A percentile compares a stretch with the other conserved stretches of the same genome.
phyloP scores from a whole-genome alignment of 306 rosid species.

The Potentilla sterilis region DNA sequence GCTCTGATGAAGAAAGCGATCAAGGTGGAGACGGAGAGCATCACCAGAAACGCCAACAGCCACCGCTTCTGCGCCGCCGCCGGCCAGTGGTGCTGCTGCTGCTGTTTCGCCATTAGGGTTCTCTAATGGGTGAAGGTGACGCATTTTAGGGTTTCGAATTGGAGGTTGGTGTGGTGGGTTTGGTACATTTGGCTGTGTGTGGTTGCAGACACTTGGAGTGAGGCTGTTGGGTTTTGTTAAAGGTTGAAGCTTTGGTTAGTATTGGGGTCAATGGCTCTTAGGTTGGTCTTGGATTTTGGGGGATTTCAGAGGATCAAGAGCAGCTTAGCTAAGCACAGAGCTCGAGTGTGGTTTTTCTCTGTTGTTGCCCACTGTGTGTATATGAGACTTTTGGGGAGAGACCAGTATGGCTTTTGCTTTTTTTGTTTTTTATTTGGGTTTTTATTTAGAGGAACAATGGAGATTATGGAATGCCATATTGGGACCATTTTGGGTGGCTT shows the following conservation, averaged over 20 bases:
- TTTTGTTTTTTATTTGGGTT: background rate
- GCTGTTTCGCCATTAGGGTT: conserved; percentile 27
- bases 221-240: background rate
- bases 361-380: background rate
- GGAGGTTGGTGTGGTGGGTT: background rate
- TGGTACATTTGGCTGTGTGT: conserved; percentile 31
- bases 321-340: background rate
- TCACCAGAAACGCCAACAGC: conserved; percentile 35
- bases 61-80: conserved; percentile 38
- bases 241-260: conserved; percentile 6
- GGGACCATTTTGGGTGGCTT: background rate
- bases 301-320: background rate
- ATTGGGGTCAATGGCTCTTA: background rate
- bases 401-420: too few relatives aligned
- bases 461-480: background rate
- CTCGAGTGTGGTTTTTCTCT: background rate
- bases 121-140: background rate
- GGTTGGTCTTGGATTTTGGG: background rate
- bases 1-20: conserved; percentile 54
- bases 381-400: background rate
- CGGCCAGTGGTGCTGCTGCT: conserved; percentile 30
- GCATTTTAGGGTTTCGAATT: conserved; percentile 29
- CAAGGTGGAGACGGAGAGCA: conserved; percentile 36
- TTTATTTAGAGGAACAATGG: too few relatives aligned
- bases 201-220: conserved; percentile 4